Percentiles rank a stretch among this genome's conserved stretches.
Evolutionary conservation across 345 rosid species (phyloP).

Genomic region (Barbarea vulgaris): DNA sequence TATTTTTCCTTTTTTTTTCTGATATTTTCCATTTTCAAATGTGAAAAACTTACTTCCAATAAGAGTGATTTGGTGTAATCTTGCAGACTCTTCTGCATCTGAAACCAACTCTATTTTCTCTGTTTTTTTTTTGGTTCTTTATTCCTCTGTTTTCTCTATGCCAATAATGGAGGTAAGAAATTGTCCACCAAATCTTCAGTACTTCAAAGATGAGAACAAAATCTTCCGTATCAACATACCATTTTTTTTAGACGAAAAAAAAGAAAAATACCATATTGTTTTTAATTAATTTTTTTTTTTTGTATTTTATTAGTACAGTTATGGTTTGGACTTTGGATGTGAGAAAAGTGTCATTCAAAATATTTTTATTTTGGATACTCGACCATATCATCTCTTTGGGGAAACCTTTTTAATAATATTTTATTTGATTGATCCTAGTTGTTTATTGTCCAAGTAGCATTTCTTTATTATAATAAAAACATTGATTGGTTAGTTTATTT

Average conservation of each 20-base stretch:
- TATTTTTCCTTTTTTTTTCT: background rate
- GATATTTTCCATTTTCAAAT: background rate
- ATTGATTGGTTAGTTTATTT: conserved; percentile 10
- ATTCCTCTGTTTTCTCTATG: conserved; percentile 29
- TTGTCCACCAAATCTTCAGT: conserved; percentile 28
- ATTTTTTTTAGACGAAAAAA: background rate
- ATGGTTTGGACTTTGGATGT: conserved; percentile 28
- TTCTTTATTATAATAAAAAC: background rate
- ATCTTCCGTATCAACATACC: conserved; percentile 27
- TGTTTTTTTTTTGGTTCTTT: conserved; percentile 3
- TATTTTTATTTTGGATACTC: conserved; percentile 26
- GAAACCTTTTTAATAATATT: background rate
- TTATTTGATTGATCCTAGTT: conserved; percentile 17
- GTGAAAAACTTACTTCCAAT: conserved; percentile 55
- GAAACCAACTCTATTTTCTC: conserved; percentile 67
- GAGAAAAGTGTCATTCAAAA: conserved; percentile 35
- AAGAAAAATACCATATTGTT: too few relatives aligned
- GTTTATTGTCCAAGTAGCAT: conserved; percentile 12
- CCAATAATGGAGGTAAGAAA: conserved; percentile 35
- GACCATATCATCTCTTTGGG: conserved; percentile 4
- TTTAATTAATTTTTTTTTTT: background rate
- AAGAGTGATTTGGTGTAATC: conserved; percentile 79
- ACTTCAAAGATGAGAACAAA: conserved; percentile 29
- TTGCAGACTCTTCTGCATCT: conserved; percentile 78
- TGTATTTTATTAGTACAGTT: conserved; percentile 9